These are phyloP conservation scores for Lathyrus oleraceus DNA, from an alignment of 306 rosid genomes.

Conservation along the genomic window DNA sequence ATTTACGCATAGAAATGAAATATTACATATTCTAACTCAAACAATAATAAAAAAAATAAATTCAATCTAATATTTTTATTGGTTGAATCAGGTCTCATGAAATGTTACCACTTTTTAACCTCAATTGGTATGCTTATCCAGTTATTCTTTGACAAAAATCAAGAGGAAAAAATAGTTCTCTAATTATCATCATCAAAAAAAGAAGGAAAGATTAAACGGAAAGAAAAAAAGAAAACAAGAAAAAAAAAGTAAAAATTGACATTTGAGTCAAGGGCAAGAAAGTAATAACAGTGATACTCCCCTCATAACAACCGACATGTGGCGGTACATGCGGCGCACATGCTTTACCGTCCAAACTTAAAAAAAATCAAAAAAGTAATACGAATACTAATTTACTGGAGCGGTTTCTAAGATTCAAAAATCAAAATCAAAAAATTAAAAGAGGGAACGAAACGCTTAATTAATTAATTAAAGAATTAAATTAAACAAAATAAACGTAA, in stretches of 20 bases:
- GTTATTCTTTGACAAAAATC: constrained; percentile 23
- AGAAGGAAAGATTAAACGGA: not conserved
- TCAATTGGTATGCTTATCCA: constrained; percentile 9
- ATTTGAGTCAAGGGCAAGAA: constrained; percentile 13
- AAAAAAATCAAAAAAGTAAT: not conserved
- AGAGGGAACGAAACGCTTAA: not conserved
- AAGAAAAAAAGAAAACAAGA: not conserved
- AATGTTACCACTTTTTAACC: not conserved
- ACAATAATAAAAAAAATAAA: too few species aligned
- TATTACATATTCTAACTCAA: too few species aligned
- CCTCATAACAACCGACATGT: constrained; percentile 46
- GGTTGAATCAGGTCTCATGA: too few species aligned
- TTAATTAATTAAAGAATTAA: not conserved
- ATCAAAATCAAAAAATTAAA: not conserved
- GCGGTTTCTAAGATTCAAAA: constrained; percentile 61
- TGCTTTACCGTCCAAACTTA: constrained; percentile 34
- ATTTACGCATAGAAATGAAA: too few species aligned
- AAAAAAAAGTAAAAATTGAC: not conserved
- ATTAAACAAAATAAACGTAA: not conserved
- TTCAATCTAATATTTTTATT: too few species aligned
- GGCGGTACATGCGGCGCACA: constrained; percentile 55
- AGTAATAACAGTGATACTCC: constrained; percentile 14
- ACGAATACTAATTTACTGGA: constrained; percentile 7
- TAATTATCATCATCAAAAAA: not conserved
- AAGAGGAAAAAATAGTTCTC: not conserved